Percentiles rank a stretch among this genome's conserved stretches.
Evolutionary conservation across 1,284 basidiomycete genomes (phyloP).

Genomic region (Boletus sp.): DNA sequence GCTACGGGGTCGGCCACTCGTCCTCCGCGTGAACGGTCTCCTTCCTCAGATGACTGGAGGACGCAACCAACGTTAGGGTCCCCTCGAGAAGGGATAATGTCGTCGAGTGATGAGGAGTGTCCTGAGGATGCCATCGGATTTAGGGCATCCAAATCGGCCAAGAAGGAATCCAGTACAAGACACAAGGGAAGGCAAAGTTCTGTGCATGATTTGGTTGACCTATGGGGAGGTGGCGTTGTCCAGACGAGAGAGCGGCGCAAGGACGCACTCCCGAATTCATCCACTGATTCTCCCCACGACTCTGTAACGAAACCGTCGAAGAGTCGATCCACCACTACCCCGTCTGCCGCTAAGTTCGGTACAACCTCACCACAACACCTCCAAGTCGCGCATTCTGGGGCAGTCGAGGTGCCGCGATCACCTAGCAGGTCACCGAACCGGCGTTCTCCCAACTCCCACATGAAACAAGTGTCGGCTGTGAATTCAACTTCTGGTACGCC

Average conservation of each 20-base stretch:
- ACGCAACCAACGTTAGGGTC: conserved; percentile 11
- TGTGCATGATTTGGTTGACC: conserved; percentile 72
- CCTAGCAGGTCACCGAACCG: conserved; percentile 31
- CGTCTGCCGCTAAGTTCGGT: conserved; percentile 20
- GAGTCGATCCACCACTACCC: conserved; percentile 17
- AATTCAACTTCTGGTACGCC: conserved; percentile 24
- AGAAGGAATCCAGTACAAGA: conserved; percentile 24
- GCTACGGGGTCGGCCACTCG: conserved; percentile 7
- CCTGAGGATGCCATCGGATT: conserved; percentile 53
- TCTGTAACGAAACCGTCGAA: conserved; percentile 16
- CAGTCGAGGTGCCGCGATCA: conserved; percentile 24
- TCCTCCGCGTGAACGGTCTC: conserved; percentile 12
- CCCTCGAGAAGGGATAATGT: conserved; percentile 28
- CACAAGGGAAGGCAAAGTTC: conserved; percentile 61
- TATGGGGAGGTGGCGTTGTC: conserved; percentile 59
- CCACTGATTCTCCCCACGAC: conserved; percentile 20
- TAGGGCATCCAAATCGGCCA: conserved; percentile 22
- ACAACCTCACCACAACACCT: conserved; percentile 33
- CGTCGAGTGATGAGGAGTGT: conserved; percentile 54
- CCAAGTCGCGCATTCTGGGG: conserved; percentile 19
- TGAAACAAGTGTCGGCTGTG: conserved; percentile 25
- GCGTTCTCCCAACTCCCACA: conserved; percentile 26
- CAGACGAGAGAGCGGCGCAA: conserved; percentile 38
- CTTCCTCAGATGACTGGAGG: conserved; percentile 23
- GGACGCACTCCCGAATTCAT: conserved; percentile 19